Percentiles rank a stretch among this genome's conserved stretches.
Evolutionary conservation across 2,329 filamentous ascomycete genomes (phyloP).

Genomic region (Apiospora saccharicola): DNA sequence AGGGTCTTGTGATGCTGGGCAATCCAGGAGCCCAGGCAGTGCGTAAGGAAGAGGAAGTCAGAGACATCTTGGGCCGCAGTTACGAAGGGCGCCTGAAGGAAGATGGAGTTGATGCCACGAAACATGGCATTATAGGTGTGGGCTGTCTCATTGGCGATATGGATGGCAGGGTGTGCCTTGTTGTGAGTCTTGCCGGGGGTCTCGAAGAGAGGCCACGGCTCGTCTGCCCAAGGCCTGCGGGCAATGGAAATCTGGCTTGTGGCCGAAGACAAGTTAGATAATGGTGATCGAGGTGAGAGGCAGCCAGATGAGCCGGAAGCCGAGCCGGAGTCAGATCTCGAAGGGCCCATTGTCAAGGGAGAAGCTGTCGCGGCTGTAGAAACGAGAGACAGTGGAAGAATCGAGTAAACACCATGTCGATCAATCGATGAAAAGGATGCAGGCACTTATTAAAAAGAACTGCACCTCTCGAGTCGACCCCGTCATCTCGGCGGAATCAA

Average conservation of each 20-base stretch:
- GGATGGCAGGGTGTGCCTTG: slow-evolving; percentile 35
- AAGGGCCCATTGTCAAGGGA: slow-evolving; percentile 12
- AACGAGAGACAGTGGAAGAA: slow-evolving; percentile 1
- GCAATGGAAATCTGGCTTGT: slow-evolving; percentile 3
- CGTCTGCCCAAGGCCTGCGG: slow-evolving; percentile 39
- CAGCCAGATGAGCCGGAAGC: not conserved
- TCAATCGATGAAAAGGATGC: not conserved
- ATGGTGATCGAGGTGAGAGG: not conserved
- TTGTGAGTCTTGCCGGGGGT: slow-evolving; percentile 33
- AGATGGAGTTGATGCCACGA: slow-evolving; percentile 47
- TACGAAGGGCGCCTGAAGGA: slow-evolving; percentile 44
- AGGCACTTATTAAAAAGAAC: not conserved
- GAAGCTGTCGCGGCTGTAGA: not conserved
- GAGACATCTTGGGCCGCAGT: slow-evolving; percentile 37
- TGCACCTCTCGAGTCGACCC: not conserved
- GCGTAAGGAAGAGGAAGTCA: slow-evolving; percentile 43
- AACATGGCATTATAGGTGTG: slow-evolving; percentile 46
- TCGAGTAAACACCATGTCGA: slow-evolving; percentile 10
- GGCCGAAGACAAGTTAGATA: not conserved
- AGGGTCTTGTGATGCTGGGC: slow-evolving; percentile 43
- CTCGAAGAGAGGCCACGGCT: slow-evolving; percentile 41
- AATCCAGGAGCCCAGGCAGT: slow-evolving; percentile 40
- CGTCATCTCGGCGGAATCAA: not conserved
- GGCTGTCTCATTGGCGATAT: slow-evolving; percentile 44
- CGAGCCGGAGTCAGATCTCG: not conserved